Conservation (phyloP, 2,329 filamentous ascomycete genomes). For the Sclerotinia trifoliorum region DNA sequence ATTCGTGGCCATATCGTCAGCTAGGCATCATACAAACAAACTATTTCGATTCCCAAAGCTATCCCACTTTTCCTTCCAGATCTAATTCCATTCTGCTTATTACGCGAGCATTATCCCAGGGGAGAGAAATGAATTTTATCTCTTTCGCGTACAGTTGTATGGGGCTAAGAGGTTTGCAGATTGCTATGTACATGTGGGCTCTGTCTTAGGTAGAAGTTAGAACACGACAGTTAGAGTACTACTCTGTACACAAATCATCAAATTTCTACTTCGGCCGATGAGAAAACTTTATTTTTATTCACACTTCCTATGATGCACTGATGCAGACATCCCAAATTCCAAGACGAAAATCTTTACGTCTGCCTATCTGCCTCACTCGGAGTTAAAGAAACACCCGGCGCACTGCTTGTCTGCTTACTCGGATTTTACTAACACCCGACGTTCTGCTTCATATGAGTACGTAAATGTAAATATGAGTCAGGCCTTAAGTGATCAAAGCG, state of each 20-base stretch:
- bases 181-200: not conserved
- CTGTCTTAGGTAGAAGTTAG: not conserved
- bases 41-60: no score
- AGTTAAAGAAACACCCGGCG: not conserved
- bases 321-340: not conserved
- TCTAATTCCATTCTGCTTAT: no score
- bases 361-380: not conserved
- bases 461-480: not conserved
- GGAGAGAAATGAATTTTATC: not conserved
- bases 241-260: not conserved
- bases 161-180: not conserved
- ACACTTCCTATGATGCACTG: not conserved
- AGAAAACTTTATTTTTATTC: constrained; percentile 10
- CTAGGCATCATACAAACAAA: no score
- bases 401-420: not conserved
- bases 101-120: not conserved
- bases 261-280: not conserved
- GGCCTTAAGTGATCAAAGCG: not conserved
- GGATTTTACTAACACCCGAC: not conserved
- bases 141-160: not conserved
- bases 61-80: no score
- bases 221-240: not conserved
- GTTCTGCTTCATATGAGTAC: not conserved
- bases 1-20: no score
- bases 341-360: not conserved